Evolutionary conservation across 768 basidiomycete genomes (phyloP), one percentile per base, ranked within the genome.

Genomic region (Asterophora parasitica): DNA sequence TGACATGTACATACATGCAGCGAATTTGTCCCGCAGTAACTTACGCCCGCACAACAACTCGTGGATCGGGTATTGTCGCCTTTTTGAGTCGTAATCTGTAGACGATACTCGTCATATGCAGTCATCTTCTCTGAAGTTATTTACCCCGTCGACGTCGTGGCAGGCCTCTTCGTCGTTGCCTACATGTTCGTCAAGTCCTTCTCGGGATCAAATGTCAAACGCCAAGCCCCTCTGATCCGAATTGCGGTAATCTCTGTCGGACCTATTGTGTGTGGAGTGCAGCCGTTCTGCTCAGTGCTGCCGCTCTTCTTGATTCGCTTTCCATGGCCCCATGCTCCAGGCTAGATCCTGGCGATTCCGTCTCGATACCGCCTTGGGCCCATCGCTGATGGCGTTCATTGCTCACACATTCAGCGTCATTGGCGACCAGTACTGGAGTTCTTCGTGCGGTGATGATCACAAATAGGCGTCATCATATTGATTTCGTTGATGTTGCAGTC

Each of bases 21-120:
- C 58, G 95, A 98, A 71, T 98, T 93, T 99, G 94, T 94, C 85
- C 28, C 82, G 96, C 43, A 96, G 96, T 45, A 99, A 99, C 72
- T 97, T 96, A 32, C 79, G 93, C 27, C 92, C 92, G 16, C 96
- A 99, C 67, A 88, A 81, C 59, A 99, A 97, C 66, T 96, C 95
- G 4, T 99, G 96, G 96, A 95, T 98, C 56, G 95, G 96, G 0
- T 99, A 98, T 67, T 99, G 96, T 65, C 90, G 96, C 44, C 74
- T n/a, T n/a, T n/a, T n/a, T n/a, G n/a, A n/a, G n/a, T n/a, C n/a
- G n/a, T n/a, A n/a, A n/a, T n/a, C n/a, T n/a, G n/a, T n/a, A n/a
- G n/a, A n/a, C n/a, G n/a, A n/a, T n/a, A n/a, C n/a, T n/a, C n/a
- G n/a, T n/a, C n/a, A n/a, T n/a, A n/a, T n/a, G 85, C 92, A 8